phyloP scores from a whole-genome alignment of 768 basidiomycete species.

The Mycena venus region DNA sequence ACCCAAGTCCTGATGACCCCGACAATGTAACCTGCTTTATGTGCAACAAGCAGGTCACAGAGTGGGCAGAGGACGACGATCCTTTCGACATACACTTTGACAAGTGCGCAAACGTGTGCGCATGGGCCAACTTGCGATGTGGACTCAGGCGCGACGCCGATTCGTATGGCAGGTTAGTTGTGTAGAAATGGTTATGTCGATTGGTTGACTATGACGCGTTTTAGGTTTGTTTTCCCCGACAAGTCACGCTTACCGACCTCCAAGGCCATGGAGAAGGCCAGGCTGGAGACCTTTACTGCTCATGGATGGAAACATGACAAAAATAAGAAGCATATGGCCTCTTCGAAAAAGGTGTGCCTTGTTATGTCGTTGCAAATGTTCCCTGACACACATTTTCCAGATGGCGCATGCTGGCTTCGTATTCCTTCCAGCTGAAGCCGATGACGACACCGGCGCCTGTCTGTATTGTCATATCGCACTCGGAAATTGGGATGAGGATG shows the following conservation, averaged over 20 bases:
- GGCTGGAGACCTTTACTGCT: slow-evolving; percentile 72
- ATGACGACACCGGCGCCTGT: slow-evolving; percentile 88
- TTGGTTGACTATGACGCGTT: neutral
- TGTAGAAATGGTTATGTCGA: neutral
- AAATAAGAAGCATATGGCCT: slow-evolving; percentile 73
- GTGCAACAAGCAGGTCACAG: slow-evolving; percentile 85
- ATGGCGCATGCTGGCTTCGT: slow-evolving; percentile 94
- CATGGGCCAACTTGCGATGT: slow-evolving; percentile 89
- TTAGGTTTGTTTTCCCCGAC: slow-evolving; percentile 72
- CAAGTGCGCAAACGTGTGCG: slow-evolving; percentile 75
- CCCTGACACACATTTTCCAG: slow-evolving; percentile 52
- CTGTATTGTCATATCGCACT: slow-evolving; percentile 86
- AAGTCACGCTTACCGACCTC: slow-evolving; percentile 74
- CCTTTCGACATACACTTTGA: slow-evolving; percentile 86
- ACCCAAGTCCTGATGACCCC: slow-evolving; percentile 72
- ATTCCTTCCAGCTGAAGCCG: slow-evolving; percentile 74
- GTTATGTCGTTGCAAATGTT: neutral
- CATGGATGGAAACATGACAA: slow-evolving; percentile 80
- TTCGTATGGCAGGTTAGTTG: slow-evolving; percentile 65
- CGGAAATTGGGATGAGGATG: slow-evolving; percentile 88
- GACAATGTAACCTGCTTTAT: slow-evolving; percentile 89
- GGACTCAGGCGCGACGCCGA: slow-evolving; percentile 72
- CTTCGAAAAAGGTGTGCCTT: slow-evolving; percentile 71
- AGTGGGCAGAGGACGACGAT: slow-evolving; percentile 90
- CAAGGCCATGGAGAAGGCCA: slow-evolving; percentile 79